Base-by-base conservation (phyloP, 2,329 filamentous ascomycete species). In the Elsinoe ampelina region DNA sequence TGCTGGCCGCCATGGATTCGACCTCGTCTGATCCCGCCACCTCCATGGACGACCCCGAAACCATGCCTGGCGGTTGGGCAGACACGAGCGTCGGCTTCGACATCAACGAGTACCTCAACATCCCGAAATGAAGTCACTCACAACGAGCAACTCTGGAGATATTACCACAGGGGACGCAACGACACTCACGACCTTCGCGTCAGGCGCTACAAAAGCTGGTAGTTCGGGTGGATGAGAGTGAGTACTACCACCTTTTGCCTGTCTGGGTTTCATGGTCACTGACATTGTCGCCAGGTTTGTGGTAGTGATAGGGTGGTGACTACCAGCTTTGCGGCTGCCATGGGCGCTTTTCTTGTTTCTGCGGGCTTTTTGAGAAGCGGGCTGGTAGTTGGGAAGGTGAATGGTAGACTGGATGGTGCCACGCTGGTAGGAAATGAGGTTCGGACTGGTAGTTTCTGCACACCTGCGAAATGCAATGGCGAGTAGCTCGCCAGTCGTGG, bases 331-430 rank as follows among this genome's bases (percentile, higher is more conserved):
- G 48, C 48, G 19, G 34, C 35, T 34, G 34, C 34, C 3, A 26
- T 7, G 20, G 48, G 26, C 48, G 48, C 48, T 52, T 52, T 26
- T 39, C 48, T 52, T 39, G 34, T 52, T 39, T 26, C 39, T 52
- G 34, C 26, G 48, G 34, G 30, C 4, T 39, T 52, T 35, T 26
- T 20, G 13, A 19, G 3, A 12, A 5, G 48, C 4, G 10, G 32
- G 8, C n/a, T 52, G 48, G 48, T 52, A 39, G 32, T 39, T 10
- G 32, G 48, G 34, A 22, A 30, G 41, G 41, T 26, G 2, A 10
- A 26, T 26, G 12, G 30, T n/a, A 26, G 41, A 45, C 20, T 45
- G 20, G 19, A 45, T 52, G 13, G 34, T 50, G 10, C 17, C 22
- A 52, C 15, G 34, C 32, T 34, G 48, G 32, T 15, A 39, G 22